Evolutionary conservation across 495 filamentous ascomycete genomes (phyloP).

Genomic region (Cercophora samala): DNA sequence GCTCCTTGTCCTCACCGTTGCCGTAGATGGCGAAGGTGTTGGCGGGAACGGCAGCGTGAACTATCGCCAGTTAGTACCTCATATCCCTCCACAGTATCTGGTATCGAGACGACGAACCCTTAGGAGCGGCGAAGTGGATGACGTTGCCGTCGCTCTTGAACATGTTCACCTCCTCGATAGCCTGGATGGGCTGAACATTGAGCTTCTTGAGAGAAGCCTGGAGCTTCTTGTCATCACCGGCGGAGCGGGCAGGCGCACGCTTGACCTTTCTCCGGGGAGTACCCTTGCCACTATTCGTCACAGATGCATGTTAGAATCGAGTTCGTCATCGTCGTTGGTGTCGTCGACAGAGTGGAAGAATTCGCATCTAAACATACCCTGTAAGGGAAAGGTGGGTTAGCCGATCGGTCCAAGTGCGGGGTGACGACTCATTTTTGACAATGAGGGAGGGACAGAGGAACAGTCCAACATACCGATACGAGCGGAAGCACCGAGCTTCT

Average conservation of each 20-base stretch:
- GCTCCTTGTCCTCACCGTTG: constrained; percentile 97
- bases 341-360: neutral
- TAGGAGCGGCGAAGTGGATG: constrained; percentile 96
- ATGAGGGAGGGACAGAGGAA: constrained; percentile 4
- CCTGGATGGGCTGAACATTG: constrained; percentile 95
- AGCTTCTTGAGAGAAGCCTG: constrained; percentile 92
- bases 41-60: constrained; percentile 91
- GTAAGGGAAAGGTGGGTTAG: constrained; percentile 23
- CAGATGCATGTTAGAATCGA: neutral
- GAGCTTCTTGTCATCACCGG: constrained; percentile 98
- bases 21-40: constrained; percentile 99
- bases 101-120: constrained; percentile 59
- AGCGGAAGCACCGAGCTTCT: constrained; percentile 71
- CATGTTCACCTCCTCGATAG: constrained; percentile 99
- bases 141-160: constrained; percentile 99
- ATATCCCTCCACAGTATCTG: neutral
- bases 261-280: constrained; percentile 97
- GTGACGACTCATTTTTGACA: constrained; percentile 1
- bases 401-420: constrained; percentile 17
- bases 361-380: constrained; percentile 27
- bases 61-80: constrained; percentile 43
- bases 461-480: constrained; percentile 66
- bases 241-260: constrained; percentile 87
- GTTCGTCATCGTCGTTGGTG: constrained; percentile 3
- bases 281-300: constrained; percentile 78